Base-by-base conservation (phyloP, 1,284 basidiomycete genomes). In the Exobasidium cylindrosporum region DNA sequence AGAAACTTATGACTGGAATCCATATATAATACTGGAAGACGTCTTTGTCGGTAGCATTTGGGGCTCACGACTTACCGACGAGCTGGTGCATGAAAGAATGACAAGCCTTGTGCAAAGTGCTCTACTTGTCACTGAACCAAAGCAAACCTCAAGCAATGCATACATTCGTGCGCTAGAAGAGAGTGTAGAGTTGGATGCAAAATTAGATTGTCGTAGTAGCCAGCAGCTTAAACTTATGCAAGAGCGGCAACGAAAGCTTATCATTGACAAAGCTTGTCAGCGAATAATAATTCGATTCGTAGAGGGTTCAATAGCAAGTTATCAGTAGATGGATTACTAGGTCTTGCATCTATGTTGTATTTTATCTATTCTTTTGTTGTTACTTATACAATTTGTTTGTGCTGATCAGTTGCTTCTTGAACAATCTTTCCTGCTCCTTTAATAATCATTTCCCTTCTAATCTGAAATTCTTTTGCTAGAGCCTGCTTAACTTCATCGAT, bases 401-500 rank as follows among this genome's bases (percentile, higher is more conserved):
- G 26, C 26, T 44, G 26, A n/a, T 31, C 56, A 17, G 56, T 58
- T 23, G 56, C 56, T 28, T 58, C 6, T 26, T 50, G 40, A 31
- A 58, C 56, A 26, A 68, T 70, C 26, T 63, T 62, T 0, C 69
- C 67, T 2, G 70, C 72, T 0, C 72, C 71, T 29, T 53, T 64
- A 3, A 58, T 65, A 23, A 68, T 66, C 17, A 62, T 61, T 35
- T 75, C 73, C 13, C 62, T 60, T 29, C 77, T 67, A 49, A 77
- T 58, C 35, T 62, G 62, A 62, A 72, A 76, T 14, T 72, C 73
- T 14, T 64, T 58, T 32, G 70, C 59, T 58, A 82, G 67, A 47
- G 77, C 67, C 10, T 69, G 44, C 69, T 83, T 82, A 58, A 82
- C 81, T 10, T 74, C 81, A 67, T 81, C 81, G 55, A 86, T 83